Conservation (phyloP, 1,139 yeast species). For the Zygoascus meyerae region DNA sequence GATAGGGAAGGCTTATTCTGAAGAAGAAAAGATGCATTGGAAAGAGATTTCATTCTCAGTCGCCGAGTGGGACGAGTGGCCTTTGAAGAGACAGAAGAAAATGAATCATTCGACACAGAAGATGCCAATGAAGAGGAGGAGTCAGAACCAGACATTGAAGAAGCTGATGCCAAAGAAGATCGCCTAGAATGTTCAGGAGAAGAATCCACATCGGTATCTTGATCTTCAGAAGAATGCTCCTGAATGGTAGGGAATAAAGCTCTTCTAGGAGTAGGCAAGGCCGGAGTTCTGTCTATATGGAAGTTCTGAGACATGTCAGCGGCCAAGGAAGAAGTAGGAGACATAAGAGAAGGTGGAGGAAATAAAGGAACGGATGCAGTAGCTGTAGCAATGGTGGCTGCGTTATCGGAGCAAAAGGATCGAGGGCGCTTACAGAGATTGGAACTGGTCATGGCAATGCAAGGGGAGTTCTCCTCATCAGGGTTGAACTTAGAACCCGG, state of each 20-base stretch:
- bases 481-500: too few species aligned
- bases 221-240: not conserved
- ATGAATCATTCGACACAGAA: too few species aligned
- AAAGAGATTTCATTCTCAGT: slow-evolving; percentile 20
- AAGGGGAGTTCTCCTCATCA: slow-evolving; percentile 4
- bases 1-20: slow-evolving; percentile 16
- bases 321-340: slow-evolving; percentile 43
- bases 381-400: not conserved
- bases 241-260: slow-evolving; percentile 24
- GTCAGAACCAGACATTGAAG: slow-evolving; percentile 12
- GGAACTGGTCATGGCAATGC: slow-evolving; percentile 2
- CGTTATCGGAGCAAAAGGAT: slow-evolving; percentile 7
- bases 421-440: not conserved
- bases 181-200: slow-evolving; percentile 4
- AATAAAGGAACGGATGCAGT: slow-evolving; percentile 8
- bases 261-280: slow-evolving; percentile 33
- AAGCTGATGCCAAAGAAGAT: slow-evolving; percentile 8
- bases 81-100: too few species aligned
- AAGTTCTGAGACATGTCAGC: slow-evolving; percentile 45
- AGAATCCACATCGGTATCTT: slow-evolving; percentile 7
- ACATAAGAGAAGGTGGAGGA: slow-evolving; percentile 15
- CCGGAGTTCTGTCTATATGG: slow-evolving; percentile 36
- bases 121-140: slow-evolving; percentile 7
- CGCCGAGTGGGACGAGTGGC: not conserved
- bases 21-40: slow-evolving; percentile 20